These are phyloP conservation scores for Magnolia changhungtana DNA, from an alignment of 164 flowering plant species.

Conservation along the genomic window DNA sequence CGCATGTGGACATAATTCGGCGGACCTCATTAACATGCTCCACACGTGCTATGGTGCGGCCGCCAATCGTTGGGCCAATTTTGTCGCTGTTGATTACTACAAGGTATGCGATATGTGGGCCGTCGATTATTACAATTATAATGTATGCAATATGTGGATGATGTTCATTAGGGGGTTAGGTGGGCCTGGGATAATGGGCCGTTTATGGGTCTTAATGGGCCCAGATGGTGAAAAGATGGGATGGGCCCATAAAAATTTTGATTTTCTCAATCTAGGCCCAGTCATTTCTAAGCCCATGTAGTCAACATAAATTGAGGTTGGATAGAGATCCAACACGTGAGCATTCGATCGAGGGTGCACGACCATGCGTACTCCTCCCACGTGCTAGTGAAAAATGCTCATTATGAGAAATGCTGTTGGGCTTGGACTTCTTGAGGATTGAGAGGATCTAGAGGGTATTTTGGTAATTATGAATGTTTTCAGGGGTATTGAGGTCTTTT, in stretches of 20 bases:
- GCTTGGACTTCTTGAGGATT: too few species aligned
- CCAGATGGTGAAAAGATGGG: background rate
- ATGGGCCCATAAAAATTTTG: too few species aligned
- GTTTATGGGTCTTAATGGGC: background rate
- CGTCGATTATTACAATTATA: background rate
- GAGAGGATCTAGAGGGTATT: too few species aligned
- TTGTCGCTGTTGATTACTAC: slow-evolving; percentile 80
- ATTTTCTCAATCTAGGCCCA: too few species aligned
- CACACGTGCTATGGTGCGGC: slow-evolving; percentile 58
- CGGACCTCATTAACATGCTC: slow-evolving; percentile 54
- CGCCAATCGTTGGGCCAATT: slow-evolving; percentile 81
- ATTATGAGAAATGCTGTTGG: too few species aligned
- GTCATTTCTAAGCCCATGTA: too few species aligned
- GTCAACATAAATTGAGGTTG: too few species aligned
- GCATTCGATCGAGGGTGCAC: too few species aligned
- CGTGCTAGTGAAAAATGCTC: too few species aligned
- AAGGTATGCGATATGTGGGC: slow-evolving; percentile 38
- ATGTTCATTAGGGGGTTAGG: background rate
- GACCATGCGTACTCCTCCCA: too few species aligned
- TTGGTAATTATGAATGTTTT: background rate
- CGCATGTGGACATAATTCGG: slow-evolving; percentile 57
- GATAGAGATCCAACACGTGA: too few species aligned
- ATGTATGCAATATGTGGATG: background rate
- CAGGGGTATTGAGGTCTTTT: background rate
- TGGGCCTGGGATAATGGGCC: background rate